Conservation (phyloP, 108 stramenopile species). For the Aurantiochytrium sp. region DNA sequence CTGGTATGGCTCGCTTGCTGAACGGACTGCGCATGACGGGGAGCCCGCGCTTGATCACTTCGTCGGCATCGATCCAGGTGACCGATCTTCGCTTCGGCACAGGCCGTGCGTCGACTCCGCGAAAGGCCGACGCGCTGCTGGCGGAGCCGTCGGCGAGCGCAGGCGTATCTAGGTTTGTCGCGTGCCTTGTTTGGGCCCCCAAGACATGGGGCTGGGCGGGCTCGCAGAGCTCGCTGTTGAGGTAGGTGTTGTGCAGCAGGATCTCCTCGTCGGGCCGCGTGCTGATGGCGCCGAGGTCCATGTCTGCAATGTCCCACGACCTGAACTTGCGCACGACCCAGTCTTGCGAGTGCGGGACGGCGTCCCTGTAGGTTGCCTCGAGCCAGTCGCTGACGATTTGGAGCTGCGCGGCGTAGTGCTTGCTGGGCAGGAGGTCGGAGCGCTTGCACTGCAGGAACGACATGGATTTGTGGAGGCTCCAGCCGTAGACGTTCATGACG, state of each 20-base stretch:
- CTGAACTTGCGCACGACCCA: neutral
- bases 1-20: neutral
- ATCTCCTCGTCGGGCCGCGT: slow-evolving; percentile 5
- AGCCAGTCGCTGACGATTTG: neutral
- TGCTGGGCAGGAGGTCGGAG: neutral
- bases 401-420: neutral
- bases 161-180: too few species aligned
- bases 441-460: slow-evolving; percentile 32
- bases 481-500: slow-evolving; percentile 34
- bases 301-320: neutral
- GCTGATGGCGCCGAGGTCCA: neutral
- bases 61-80: neutral
- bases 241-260: slow-evolving; percentile 26
- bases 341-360: neutral
- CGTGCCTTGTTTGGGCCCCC: neutral
- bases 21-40: slow-evolving; percentile 18
- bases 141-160: too few species aligned
- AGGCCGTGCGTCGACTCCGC: too few species aligned
- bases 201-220: neutral
- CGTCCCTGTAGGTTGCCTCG: neutral
- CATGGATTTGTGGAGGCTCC: slow-evolving; percentile 28
- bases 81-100: neutral
- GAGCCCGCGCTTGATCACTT: neutral
- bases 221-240: neutral
- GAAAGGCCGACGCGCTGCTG: too few species aligned